Conservation (phyloP, 1,284 basidiomycete species). For the Xanthoconium separans region DNA sequence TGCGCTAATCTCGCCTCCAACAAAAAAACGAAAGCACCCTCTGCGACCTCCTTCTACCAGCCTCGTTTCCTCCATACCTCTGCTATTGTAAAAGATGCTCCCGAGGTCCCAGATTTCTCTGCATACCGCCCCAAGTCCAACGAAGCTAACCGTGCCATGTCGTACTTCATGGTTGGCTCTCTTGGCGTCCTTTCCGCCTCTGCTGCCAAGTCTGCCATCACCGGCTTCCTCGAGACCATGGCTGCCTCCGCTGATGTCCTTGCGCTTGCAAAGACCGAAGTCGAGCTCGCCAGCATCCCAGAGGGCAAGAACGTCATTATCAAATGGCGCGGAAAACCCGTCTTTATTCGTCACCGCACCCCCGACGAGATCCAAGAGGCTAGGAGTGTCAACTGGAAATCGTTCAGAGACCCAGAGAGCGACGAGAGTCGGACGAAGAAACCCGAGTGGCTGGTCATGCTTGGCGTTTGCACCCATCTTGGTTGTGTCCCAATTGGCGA, state of each 20-base stretch:
- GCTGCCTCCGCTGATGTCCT: constrained; percentile 97
- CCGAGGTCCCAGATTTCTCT: constrained; percentile 87
- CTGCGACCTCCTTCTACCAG: constrained; percentile 55
- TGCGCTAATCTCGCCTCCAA: constrained; percentile 8
- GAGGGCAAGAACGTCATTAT: constrained; percentile 98
- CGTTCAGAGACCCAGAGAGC: constrained; percentile 88
- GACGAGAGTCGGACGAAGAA: constrained; percentile 90
- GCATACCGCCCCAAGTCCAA: constrained; percentile 77
- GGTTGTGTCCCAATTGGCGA: constrained; percentile 99
- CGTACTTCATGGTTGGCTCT: constrained; percentile 97
- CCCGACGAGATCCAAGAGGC: constrained; percentile 93
- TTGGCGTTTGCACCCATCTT: constrained; percentile 97
- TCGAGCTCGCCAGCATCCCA: constrained; percentile 89
- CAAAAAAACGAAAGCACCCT: constrained; percentile 35
- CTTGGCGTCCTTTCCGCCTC: constrained; percentile 94
- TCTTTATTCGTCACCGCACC: constrained; percentile 98
- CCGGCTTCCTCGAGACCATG: constrained; percentile 96
- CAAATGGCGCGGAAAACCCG: constrained; percentile 99
- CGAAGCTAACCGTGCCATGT: constrained; percentile 78
- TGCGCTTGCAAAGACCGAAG: constrained; percentile 97
- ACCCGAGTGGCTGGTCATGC: constrained; percentile 98
- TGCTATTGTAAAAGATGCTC: constrained; percentile 58
- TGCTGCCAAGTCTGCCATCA: constrained; percentile 90
- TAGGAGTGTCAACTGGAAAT: constrained; percentile 80
- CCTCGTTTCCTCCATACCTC: constrained; percentile 78